Conservation (phyloP, 1,284 basidiomycete species). For the Cryptococcus sp. region DNA sequence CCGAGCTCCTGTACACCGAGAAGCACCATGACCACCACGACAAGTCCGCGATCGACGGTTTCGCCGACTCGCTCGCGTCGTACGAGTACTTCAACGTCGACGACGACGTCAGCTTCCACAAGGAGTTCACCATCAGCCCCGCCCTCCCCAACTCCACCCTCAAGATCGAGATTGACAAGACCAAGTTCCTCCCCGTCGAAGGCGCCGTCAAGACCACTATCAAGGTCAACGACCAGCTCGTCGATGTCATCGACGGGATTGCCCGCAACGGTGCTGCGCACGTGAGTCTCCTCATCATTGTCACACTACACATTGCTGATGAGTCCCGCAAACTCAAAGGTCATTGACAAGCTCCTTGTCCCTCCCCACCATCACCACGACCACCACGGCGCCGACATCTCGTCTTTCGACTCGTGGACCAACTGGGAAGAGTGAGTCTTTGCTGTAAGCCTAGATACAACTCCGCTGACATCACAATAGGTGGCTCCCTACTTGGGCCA, state of each 20-base stretch:
- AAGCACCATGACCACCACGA: conserved; percentile 25
- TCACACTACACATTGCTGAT: neutral
- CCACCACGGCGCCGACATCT: conserved; percentile 40
- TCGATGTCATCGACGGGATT: conserved; percentile 60
- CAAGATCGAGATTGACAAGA: conserved; percentile 60
- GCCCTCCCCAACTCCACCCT: conserved; percentile 60
- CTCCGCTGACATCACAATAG: too few relatives aligned
- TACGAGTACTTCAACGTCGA: conserved; percentile 20
- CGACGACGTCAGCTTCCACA: conserved; percentile 56
- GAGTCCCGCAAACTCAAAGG: conserved; percentile 37
- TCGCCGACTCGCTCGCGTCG: conserved; percentile 9
- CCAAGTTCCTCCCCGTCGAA: conserved; percentile 52
- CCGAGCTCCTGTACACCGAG: conserved; percentile 57
- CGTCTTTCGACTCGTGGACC: conserved; percentile 56
- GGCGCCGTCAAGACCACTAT: conserved; percentile 56
- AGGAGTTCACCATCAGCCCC: conserved; percentile 59
- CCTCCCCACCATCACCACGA: conserved; percentile 55
- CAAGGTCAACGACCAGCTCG: conserved; percentile 60
- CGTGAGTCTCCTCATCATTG: conserved; percentile 19
- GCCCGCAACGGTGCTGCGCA: conserved; percentile 67
- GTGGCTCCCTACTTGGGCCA: conserved; percentile 44
- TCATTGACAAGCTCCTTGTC: conserved; percentile 60
- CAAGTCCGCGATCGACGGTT: conserved; percentile 15
- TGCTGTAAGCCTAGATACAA: too few relatives aligned
- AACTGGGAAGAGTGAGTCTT: conserved; percentile 63